Evolutionary conservation across 768 basidiomycete species (phyloP), one percentile per base, ranked within the genome.

Genomic region (Pisolithus sp.): DNA sequence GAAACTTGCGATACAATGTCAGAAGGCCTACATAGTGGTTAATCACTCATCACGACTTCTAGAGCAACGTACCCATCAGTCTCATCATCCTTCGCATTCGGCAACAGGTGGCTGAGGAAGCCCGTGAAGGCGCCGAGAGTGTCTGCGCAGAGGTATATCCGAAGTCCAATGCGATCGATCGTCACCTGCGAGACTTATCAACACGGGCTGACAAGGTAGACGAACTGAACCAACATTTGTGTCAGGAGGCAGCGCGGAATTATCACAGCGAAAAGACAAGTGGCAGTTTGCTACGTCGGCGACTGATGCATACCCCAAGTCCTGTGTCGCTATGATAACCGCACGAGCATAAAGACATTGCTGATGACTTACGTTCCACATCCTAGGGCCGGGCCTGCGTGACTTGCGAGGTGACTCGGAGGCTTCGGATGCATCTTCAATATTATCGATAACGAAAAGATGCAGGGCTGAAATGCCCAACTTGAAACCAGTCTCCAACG

Each of bases 71-170:
- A 68, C 67, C 31, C 28, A 15, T 69, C 65, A 7, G 63, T 61
- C 5, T 65, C 28, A 26, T 38, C 54, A 23, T 72, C 59, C 28
- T 67, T 68, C 58, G 80, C 74, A 7, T 72, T 60, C n/a, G 73
- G 68, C 2, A 67, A 64, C 48, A 88, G 57, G 59, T 83, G 80
- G 21, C 70, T 64, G 30, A 76, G 73, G 59, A 90, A 80, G 5
- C 76, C 73, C 1, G 76, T 70, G 26, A 92, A 66, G 1, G 80
- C 78, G 7, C 73, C 67, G 50, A 85, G 67, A 1, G 89, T 87
- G 64, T 93, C 90, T 10, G 91, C 89, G 61, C 88, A 90, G 23
- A 90, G 72, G 62, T 86, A 84, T 41, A 89, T 57, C 38, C 75
- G 75, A 5, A 91, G 64, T 17, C 68, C 70, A 34, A 81, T 68